Evolutionary conservation across 306 rosid genomes (phyloP).

Genomic region (Macrotyloma uniflorum): DNA sequence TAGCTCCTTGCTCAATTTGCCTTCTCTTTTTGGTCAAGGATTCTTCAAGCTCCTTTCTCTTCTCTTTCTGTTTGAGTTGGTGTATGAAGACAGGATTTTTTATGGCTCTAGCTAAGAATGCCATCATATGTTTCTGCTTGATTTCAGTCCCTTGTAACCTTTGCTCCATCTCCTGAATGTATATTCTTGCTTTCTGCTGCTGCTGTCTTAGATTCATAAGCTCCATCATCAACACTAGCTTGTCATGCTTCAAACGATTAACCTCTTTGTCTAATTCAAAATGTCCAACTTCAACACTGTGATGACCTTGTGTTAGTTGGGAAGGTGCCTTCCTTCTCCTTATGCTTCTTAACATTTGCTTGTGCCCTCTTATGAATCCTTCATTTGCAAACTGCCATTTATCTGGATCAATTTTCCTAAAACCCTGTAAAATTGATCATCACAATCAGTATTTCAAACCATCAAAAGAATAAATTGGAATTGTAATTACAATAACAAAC

Average conservation of each 20-base stretch:
- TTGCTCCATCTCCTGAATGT: constrained; percentile 70
- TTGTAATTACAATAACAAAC: neutral
- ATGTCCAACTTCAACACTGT: constrained; percentile 53
- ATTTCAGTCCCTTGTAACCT: constrained; percentile 67
- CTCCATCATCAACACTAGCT: constrained; percentile 67
- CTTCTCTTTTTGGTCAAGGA: constrained; percentile 71
- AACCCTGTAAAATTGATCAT: constrained; percentile 63
- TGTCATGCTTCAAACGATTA: constrained; percentile 63
- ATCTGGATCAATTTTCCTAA: constrained; percentile 80
- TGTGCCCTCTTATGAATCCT: constrained; percentile 71
- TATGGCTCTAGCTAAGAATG: constrained; percentile 82
- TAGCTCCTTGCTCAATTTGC: constrained; percentile 60
- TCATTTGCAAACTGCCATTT: constrained; percentile 91
- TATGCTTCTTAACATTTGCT: constrained; percentile 66
- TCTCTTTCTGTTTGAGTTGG: constrained; percentile 67
- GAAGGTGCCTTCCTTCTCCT: constrained; percentile 63
- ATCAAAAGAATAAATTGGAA: neutral
- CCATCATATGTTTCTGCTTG: constrained; percentile 85
- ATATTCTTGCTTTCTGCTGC: constrained; percentile 63
- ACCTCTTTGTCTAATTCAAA: constrained; percentile 62
- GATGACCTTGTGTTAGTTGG: constrained; percentile 49
- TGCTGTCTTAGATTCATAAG: constrained; percentile 75
- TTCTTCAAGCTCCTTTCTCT: constrained; percentile 61
- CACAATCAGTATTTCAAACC: neutral
- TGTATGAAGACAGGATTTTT: constrained; percentile 69